Base-by-base conservation (phyloP, 257 asterid species). In the Lavandula angustifolia region DNA sequence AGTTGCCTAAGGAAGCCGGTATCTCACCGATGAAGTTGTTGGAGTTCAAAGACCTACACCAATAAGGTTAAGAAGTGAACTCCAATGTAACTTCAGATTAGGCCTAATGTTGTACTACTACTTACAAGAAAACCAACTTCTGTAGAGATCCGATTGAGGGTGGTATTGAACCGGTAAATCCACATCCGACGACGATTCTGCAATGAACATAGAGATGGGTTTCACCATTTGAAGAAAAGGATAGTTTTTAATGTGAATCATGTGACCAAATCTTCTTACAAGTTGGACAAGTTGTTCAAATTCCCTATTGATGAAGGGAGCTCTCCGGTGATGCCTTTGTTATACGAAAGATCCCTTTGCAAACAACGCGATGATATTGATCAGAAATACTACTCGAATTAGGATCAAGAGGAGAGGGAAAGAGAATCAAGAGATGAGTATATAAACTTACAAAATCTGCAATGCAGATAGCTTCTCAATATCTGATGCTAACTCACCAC, bases 301-400 rank as follows among this genome's bases (percentile, higher is more conserved):
- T 80, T 78, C 54, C 94, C 99, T 17, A 92, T 85, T 9, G 75
- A 12, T 52, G 16, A 3, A 37, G 97, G 99, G 66, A 92, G 87
- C 55, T 85, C 16, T 35, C 99, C 97, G 0, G 63, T 79, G 81
- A 92, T 49, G 0, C 60, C 88, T 76, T 68, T 72, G 80, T 92
- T 92, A 75, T 75, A 89, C 7, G 97, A 92, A 44, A 92, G 80
- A 80, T 92, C 99, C 89, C 99, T 89, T 56, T n/a, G 62, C 38
- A 64, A 13, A 17, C 44, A 16, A 57, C 13, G 27, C 3, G 12
- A 71, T n/a, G n/a, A n/a, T n/a, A n/a, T n/a, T 33, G 18, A 67
- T 69, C 14, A 71, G 32, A 48, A 49, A 14, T 9, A 63, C 16
- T 34, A 14, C 29, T 2, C 1, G 42, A 7, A 33, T 10, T 41